Evolutionary conservation across 2,329 filamentous ascomycete genomes (phyloP), one percentile per base, ranked within the genome.

Genomic region (Diaporthe velutina): DNA sequence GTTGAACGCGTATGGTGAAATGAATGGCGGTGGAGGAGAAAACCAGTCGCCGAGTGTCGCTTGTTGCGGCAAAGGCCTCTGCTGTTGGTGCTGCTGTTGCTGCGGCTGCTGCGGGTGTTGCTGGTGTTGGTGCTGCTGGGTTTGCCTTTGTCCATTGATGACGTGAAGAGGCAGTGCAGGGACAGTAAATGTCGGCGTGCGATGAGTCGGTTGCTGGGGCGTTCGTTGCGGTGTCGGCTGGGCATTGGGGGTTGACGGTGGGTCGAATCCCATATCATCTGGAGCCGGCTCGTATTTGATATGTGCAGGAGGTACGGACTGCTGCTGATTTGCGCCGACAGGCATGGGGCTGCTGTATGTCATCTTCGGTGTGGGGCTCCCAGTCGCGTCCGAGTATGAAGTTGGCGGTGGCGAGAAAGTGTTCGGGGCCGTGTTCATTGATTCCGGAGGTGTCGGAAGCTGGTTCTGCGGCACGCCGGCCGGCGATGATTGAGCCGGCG

Each of bases 1-100:
- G 48, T 83, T 83, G 73, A 89, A 89, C 9, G 85, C 81, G 73
- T 89, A 90, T 0, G 89, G 88, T 2, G 88, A 87, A 67, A 90
- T 87, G 77, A 90, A 88, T 0, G 87, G 87, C 0, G 87, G 83
- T 10, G 87, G 87, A 0, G 87, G 87, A 15, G 84, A 86, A 81
- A 89, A 90, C 89, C 89, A 91, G 75, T 86, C 83, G 8, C 84
- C 83, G 4, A 85, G 80, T 9, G 82, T 83, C 3, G 84, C 77
- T 3, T 83, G 83, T 3, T 83, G 83, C 30, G 88, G 84, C 1
- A 88, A 79, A 5, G 86, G 86, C 54, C 87, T 84, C 74, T 85
- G 86, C 30, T 83, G 84, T 25, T 79, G 79, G 8, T 79, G 78
- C 4, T 80, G 81, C 19, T 81, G 80, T 9, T 81, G 80, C n/a